Percentiles rank a stretch among this genome's conserved stretches.
Conservation (phyloP, 2,329 filamentous ascomycete species). For the Hymenoscyphus linearis region DNA sequence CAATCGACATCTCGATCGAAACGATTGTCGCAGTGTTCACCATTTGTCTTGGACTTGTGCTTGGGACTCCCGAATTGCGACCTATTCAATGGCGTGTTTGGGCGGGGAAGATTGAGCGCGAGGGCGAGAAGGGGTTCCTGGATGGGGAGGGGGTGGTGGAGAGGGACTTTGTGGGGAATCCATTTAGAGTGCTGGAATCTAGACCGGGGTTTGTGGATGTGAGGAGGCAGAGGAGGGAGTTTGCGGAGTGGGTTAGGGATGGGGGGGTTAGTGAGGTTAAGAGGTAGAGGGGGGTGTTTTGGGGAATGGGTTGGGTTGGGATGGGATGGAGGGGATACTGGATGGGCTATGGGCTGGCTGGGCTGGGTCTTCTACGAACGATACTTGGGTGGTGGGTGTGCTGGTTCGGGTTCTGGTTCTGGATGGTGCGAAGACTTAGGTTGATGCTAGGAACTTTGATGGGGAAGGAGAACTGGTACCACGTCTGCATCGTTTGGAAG, state of each 20-base stretch:
- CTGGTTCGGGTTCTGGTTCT: too few species aligned
- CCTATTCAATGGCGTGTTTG: slow-evolving; percentile 81
- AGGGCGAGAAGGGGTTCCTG: slow-evolving; percentile 58
- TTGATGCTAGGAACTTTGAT: too few species aligned
- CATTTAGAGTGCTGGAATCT: slow-evolving; percentile 73
- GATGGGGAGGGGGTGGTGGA: slow-evolving; percentile 59
- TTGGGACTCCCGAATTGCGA: slow-evolving; percentile 70
- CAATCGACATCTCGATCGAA: slow-evolving; percentile 83
- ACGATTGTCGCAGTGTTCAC: slow-evolving; percentile 73
- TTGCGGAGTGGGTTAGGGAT: slow-evolving; percentile 65
- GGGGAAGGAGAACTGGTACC: too few species aligned
- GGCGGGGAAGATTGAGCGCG: slow-evolving; percentile 77
- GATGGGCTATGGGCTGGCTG: too few species aligned
- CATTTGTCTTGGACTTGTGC: slow-evolving; percentile 78
- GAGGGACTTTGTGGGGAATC: slow-evolving; percentile 68
- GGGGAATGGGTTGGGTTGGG: background rate
- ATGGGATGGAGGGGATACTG: too few species aligned
- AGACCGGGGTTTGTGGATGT: slow-evolving; percentile 85
- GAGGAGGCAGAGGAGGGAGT: slow-evolving; percentile 72
- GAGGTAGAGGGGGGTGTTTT: background rate
- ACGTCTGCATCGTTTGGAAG: too few species aligned
- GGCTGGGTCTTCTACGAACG: too few species aligned
- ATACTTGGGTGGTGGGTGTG: background rate
- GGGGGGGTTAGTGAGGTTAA: slow-evolving; percentile 20
- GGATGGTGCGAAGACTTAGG: too few species aligned